Percentiles rank a stretch among this genome's conserved stretches.
Conservation (phyloP, 2,329 filamentous ascomycete species). For the Ophiocordyceps camponoti-floridani region DNA sequence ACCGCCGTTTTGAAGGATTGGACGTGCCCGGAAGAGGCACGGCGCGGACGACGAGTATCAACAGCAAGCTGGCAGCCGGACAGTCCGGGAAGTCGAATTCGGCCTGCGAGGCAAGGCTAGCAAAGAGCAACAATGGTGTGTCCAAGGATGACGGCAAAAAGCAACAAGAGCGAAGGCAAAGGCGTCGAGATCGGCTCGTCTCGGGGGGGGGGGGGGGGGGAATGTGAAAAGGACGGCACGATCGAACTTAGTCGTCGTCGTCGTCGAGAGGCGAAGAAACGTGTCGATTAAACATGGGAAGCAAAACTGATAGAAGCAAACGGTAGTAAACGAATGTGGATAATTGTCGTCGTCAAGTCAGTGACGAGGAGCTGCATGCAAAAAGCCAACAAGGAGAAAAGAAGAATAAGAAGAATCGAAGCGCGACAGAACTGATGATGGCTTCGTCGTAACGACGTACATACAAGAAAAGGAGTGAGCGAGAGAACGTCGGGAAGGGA, state of each 20-base stretch:
- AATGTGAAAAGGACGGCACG: background rate
- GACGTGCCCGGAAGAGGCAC: conserved; percentile 36
- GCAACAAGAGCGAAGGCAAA: too few relatives aligned
- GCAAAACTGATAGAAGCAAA: background rate
- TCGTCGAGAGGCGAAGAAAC: too few relatives aligned
- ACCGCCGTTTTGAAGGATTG: conserved; percentile 63
- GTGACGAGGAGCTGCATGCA: conserved; percentile 10
- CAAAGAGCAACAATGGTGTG: too few relatives aligned
- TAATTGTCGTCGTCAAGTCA: conserved; percentile 8
- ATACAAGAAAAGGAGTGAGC: background rate
- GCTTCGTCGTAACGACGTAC: conserved; percentile 2
- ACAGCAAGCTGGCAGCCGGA: background rate
- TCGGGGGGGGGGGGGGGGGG: background rate
- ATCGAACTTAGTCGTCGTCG: too few relatives aligned
- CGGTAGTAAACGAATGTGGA: conserved; percentile 11
- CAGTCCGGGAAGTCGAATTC: conserved; percentile 2
- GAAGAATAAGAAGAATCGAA: background rate
- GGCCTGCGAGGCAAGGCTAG: conserved; percentile 1
- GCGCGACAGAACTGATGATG: conserved; percentile 3
- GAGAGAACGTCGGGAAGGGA: conserved; percentile 6
- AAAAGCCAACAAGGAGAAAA: too few relatives aligned
- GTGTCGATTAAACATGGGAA: background rate
- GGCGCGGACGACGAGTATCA: too few relatives aligned
- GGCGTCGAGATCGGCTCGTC: too few relatives aligned
- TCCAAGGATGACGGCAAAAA: background rate